Evolutionary conservation across 2,329 filamentous ascomycete species (phyloP).

Genomic region (Ceratocystis huliohia): DNA sequence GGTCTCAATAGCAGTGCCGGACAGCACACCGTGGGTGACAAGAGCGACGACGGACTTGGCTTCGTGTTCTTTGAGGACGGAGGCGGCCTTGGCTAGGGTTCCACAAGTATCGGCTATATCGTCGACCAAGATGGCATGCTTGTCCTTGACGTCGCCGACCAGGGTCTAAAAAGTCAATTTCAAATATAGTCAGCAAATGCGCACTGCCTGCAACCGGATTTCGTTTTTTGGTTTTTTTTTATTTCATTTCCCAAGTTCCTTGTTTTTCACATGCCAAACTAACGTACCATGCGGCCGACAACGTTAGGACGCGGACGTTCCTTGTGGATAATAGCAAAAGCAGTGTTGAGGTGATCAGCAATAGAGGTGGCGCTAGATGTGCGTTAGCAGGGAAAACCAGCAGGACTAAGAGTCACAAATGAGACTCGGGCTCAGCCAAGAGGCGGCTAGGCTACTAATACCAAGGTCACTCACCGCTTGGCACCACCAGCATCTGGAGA

Average conservation of each 20-base stretch:
- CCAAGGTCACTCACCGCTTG: constrained; percentile 43
- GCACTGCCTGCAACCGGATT: background rate
- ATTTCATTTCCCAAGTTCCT: too few relatives aligned
- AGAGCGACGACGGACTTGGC: constrained; percentile 85
- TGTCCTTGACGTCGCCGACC: constrained; percentile 84
- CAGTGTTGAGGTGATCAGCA: constrained; percentile 77
- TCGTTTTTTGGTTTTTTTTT: background rate
- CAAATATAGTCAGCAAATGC: background rate
- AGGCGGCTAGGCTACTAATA: too few relatives aligned
- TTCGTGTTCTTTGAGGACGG: constrained; percentile 74
- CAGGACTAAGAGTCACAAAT: too few relatives aligned
- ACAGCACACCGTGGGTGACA: constrained; percentile 86
- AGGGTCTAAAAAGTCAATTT: constrained; percentile 33
- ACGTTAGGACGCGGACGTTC: constrained; percentile 78
- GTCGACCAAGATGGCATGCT: constrained; percentile 89
- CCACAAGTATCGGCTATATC: constrained; percentile 95
- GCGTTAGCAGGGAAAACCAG: background rate
- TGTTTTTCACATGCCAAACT: background rate
- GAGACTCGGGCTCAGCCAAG: too few relatives aligned
- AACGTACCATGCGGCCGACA: constrained; percentile 65
- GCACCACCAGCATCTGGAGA: constrained; percentile 90
- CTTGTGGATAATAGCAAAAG: constrained; percentile 93
- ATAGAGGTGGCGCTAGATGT: constrained; percentile 59
- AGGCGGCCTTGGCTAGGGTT: constrained; percentile 61
- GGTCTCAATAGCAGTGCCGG: constrained; percentile 75